Percentiles rank a stretch among this genome's conserved stretches.
These are phyloP conservation scores for Cucumis melo DNA, from an alignment of 306 rosid species.

Conservation along the genomic window DNA sequence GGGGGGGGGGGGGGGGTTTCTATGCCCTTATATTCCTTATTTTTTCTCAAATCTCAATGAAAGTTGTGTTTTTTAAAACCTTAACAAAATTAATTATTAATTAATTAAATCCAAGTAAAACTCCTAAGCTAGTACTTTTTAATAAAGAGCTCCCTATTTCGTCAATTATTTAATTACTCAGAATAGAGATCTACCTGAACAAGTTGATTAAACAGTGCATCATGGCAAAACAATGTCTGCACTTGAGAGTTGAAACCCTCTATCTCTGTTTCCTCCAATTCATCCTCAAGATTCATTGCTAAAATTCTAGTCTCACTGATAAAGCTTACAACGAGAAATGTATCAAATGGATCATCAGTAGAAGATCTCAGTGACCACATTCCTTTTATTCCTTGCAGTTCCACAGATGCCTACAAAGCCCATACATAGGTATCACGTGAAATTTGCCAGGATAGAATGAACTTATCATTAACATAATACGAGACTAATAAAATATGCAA, in stretches of 20 bases:
- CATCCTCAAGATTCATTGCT: slow-evolving; percentile 94
- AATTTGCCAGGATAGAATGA: neutral
- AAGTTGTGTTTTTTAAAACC: no score
- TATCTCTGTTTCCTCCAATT: slow-evolving; percentile 92
- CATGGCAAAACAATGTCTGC: slow-evolving; percentile 92
- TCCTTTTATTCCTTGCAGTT: slow-evolving; percentile 98
- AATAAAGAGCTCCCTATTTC: neutral
- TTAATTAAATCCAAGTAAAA: neutral
- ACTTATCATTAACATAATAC: neutral
- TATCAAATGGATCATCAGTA: slow-evolving; percentile 86
- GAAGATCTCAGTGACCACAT: slow-evolving; percentile 97
- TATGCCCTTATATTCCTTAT: no score
- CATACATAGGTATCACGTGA: slow-evolving; percentile 10
- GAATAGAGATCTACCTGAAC: slow-evolving; percentile 55
- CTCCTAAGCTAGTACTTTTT: neutral
- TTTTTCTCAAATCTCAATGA: no score
- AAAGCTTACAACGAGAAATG: slow-evolving; percentile 87
- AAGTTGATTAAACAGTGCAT: slow-evolving; percentile 83
- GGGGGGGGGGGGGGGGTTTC: no score
- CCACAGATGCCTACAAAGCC: slow-evolving; percentile 76
- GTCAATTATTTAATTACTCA: neutral
- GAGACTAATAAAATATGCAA: slow-evolving; percentile 7
- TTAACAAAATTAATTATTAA: no score
- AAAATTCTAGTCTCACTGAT: slow-evolving; percentile 92
- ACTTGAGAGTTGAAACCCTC: slow-evolving; percentile 90